Evolutionary conservation across 495 filamentous ascomycete genomes (phyloP).

Genomic region (Hypoxylon fuscum): DNA sequence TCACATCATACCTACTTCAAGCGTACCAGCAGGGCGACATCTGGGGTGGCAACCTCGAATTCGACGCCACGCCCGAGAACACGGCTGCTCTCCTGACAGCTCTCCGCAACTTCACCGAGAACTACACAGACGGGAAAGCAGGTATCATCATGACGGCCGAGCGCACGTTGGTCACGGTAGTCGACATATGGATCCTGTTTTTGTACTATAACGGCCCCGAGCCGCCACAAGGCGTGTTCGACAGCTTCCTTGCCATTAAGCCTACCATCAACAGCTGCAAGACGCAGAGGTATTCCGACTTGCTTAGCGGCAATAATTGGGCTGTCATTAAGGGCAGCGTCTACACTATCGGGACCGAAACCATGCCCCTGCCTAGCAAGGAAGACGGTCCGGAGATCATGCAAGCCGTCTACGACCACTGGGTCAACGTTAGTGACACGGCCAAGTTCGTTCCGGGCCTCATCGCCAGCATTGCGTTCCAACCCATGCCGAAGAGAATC

Average conservation of each 20-base stretch:
- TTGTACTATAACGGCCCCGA: slow-evolving; percentile 69
- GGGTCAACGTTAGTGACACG: slow-evolving; percentile 54
- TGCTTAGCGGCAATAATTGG: slow-evolving; percentile 56
- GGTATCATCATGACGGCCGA: slow-evolving; percentile 64
- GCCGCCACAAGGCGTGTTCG: slow-evolving; percentile 63
- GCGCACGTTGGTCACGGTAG: slow-evolving; percentile 49
- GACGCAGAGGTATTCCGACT: slow-evolving; percentile 61
- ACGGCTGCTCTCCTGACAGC: slow-evolving; percentile 55
- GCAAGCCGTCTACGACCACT: slow-evolving; percentile 61
- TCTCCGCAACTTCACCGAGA: slow-evolving; percentile 61
- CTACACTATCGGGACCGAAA: slow-evolving; percentile 67
- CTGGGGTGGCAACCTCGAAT: slow-evolving; percentile 65
- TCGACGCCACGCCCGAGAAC: slow-evolving; percentile 50
- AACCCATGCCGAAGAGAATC: slow-evolving; percentile 63
- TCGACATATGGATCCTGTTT: slow-evolving; percentile 69
- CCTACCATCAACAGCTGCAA: slow-evolving; percentile 60
- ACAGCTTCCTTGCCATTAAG: slow-evolving; percentile 62
- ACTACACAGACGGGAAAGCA: slow-evolving; percentile 62
- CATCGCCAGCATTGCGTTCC: slow-evolving; percentile 64
- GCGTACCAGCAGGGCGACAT: slow-evolving; percentile 59
- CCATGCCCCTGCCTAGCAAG: slow-evolving; percentile 58
- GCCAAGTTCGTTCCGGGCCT: slow-evolving; percentile 56
- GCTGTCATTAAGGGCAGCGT: slow-evolving; percentile 53
- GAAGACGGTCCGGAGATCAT: slow-evolving; percentile 51
- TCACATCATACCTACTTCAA: slow-evolving; percentile 58